Percentiles rank a stretch among this genome's conserved stretches.
phyloP scores from a whole-genome alignment of 2,329 filamentous ascomycete genomes.

The Ophiosphaerella herpotricha region DNA sequence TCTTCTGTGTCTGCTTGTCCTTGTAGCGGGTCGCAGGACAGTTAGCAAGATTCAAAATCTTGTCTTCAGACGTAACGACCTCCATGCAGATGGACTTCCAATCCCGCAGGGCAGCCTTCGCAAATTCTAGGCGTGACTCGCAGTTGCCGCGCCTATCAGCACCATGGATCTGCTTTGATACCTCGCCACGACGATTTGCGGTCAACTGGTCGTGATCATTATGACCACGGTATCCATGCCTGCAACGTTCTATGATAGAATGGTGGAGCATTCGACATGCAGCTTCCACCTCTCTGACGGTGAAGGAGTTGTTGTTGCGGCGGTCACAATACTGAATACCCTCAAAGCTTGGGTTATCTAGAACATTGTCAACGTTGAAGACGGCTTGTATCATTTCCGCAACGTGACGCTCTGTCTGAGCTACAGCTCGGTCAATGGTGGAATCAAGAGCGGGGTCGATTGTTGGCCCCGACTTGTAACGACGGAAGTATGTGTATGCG shows the following conservation, averaged over 20 bases:
- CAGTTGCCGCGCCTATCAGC: no score
- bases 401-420: neutral
- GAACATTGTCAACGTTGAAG: neutral
- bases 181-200: no score
- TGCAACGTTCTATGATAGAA: no score
- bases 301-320: neutral
- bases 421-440: slow-evolving; percentile 4
- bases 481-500: neutral
- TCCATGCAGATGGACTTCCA: slow-evolving; percentile 11
- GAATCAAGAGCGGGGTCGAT: neutral
- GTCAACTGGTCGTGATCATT: no score
- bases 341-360: neutral
- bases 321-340: neutral
- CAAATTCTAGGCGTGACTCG: no score
- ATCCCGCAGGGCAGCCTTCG: slow-evolving; percentile 1
- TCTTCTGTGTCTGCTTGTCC: no score
- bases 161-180: no score
- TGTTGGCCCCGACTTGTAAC: neutral
- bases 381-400: slow-evolving; percentile 8
- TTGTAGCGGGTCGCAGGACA: neutral
- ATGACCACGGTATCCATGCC: no score
- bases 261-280: no score
- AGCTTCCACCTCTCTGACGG: neutral
- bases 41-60: slow-evolving; percentile 5
- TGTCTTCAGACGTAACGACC: slow-evolving; percentile 3